phyloP scores from a whole-genome alignment of 192 early-diverging fungal species.

The Geosiphon pyriformis region DNA sequence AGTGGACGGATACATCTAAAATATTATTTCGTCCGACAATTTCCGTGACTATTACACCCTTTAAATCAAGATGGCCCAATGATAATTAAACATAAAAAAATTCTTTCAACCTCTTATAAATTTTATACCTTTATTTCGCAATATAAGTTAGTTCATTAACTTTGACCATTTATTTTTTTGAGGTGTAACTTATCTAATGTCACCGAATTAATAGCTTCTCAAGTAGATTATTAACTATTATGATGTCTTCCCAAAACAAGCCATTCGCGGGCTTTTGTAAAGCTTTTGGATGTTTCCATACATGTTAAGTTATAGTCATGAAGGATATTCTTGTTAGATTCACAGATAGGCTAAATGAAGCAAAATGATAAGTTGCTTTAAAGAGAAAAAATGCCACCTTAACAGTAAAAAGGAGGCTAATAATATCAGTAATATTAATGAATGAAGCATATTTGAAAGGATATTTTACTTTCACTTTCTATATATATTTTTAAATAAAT shows the following conservation, averaged over 20 bases:
- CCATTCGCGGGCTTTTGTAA: not conserved
- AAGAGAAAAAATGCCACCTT: not conserved
- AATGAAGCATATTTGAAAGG: not conserved
- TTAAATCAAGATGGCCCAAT: too few species aligned
- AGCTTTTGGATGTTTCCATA: conserved; percentile 1
- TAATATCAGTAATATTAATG: not conserved
- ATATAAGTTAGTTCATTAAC: too few species aligned
- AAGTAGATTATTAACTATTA: too few species aligned
- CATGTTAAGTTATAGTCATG: not conserved
- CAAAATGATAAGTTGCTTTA: not conserved
- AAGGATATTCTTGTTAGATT: conserved; percentile 1
- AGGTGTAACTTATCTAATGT: too few species aligned
- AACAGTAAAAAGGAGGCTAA: not conserved
- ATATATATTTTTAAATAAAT: not conserved
- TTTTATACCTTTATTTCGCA: too few species aligned
- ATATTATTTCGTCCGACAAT: too few species aligned
- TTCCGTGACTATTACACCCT: too few species aligned
- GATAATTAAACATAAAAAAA: too few species aligned
- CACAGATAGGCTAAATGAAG: not conserved
- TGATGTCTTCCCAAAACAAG: not conserved
- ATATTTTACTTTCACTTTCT: conserved; percentile 2
- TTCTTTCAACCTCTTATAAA: too few species aligned
- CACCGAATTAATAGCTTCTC: too few species aligned
- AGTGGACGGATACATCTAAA: too few species aligned
- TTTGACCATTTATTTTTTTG: too few species aligned